phyloP scores from a whole-genome alignment of 2,329 filamentous ascomycete species.

The Colletotrichum cordylinicola region DNA sequence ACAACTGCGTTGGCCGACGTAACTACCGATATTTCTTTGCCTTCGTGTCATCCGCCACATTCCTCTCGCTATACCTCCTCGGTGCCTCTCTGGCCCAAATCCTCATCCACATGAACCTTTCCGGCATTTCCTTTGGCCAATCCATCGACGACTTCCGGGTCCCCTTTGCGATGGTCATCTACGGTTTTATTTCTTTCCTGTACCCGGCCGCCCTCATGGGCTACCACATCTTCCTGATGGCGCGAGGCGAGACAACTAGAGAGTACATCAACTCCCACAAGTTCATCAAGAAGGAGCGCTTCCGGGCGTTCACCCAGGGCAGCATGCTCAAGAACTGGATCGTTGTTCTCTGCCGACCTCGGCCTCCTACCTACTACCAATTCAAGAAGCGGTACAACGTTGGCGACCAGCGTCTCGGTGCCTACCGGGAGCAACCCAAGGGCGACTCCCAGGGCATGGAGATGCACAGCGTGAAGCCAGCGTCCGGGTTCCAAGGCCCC shows the following conservation, averaged over 20 bases:
- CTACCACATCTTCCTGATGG: conserved; percentile 93
- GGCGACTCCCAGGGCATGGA: conserved; percentile 66
- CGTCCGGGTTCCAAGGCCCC: conserved; percentile 59
- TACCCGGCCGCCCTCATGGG: conserved; percentile 85
- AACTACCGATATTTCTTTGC: conserved; percentile 99
- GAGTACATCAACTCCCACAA: conserved; percentile 98
- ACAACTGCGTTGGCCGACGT: conserved; percentile 95
- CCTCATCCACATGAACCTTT: conserved; percentile 69
- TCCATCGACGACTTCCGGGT: conserved; percentile 77
- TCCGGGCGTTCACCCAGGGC: conserved; percentile 86
- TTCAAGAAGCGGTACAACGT: conserved; percentile 80
- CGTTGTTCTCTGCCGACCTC: conserved; percentile 80
- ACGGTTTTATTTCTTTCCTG: conserved; percentile 73
- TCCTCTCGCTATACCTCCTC: conserved; percentile 79
- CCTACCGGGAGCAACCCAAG: conserved; percentile 43
- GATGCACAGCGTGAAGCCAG: conserved; percentile 70
- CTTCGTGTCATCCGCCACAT: conserved; percentile 81
- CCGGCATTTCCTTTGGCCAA: conserved; percentile 69
- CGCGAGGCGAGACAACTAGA: conserved; percentile 89
- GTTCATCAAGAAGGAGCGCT: conserved; percentile 89
- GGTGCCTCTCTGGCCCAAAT: conserved; percentile 83
- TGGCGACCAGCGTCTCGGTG: conserved; percentile 85
- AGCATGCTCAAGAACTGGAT: conserved; percentile 79
- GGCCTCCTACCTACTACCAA: conserved; percentile 85
- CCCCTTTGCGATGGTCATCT: conserved; percentile 88